Evolutionary conservation across 1,139 yeast genomes (phyloP).

Genomic region (Kazachstania sp.): DNA sequence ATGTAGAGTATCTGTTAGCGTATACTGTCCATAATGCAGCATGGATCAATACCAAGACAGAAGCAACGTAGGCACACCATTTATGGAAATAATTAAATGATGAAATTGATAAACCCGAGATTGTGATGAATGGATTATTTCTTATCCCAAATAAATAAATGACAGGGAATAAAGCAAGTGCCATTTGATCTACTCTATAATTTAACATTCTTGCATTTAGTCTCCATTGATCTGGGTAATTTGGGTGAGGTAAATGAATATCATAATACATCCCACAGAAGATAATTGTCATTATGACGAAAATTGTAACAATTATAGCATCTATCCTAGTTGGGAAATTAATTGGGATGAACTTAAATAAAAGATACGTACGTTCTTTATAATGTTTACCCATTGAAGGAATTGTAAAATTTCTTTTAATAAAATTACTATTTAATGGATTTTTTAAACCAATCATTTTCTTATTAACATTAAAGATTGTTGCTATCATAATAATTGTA

Average conservation of each 20-base stretch:
- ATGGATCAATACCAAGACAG: conserved; percentile 39
- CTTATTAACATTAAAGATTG: conserved; percentile 25
- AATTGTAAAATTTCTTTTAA: conserved; percentile 32
- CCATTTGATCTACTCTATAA: conserved; percentile 47
- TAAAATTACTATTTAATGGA: conserved; percentile 4
- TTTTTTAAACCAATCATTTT: conserved; percentile 16
- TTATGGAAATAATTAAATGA: conserved; percentile 44
- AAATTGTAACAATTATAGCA: conserved; percentile 34
- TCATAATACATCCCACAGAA: conserved; percentile 36
- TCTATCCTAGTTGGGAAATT: conserved; percentile 46
- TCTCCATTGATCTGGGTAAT: conserved; percentile 35
- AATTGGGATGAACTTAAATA: conserved; percentile 28
- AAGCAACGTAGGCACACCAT: conserved; percentile 35
- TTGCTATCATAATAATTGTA: conserved; percentile 27
- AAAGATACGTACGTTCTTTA: conserved; percentile 33
- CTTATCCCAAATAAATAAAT: conserved; percentile 50
- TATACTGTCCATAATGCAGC: conserved; percentile 42
- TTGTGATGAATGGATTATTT: conserved; percentile 46
- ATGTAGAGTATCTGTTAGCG: conserved; percentile 30
- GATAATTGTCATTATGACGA: conserved; percentile 33
- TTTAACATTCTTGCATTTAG: conserved; percentile 39
- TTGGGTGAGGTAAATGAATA: conserved; percentile 35
- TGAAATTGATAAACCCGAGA: conserved; percentile 42
- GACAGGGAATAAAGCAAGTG: conserved; percentile 45
- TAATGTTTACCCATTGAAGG: conserved; percentile 38